These are phyloP conservation scores for Peronospora belbahrii DNA, from an alignment of 352 stramenopile species.

Conservation along the genomic window DNA sequence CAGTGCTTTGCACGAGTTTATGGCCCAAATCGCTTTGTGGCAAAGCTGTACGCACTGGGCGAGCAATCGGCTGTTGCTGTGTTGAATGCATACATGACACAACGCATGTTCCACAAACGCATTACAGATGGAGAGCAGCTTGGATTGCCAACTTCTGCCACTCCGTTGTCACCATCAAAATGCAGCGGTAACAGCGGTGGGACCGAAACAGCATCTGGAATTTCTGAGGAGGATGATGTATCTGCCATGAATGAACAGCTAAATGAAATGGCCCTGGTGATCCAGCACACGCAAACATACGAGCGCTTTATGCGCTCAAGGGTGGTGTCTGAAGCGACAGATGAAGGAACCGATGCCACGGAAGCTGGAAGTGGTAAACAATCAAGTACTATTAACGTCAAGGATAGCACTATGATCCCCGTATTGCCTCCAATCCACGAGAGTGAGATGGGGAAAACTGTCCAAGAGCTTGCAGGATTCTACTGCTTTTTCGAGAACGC, in stretches of 20 bases:
- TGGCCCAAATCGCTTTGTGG: conserved; percentile 44
- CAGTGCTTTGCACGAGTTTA: conserved; percentile 48
- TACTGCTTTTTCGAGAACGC: conserved; percentile 86
- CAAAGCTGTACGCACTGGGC: conserved; percentile 47
- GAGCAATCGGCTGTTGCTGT: conserved; percentile 52
- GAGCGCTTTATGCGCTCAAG: conserved; percentile 82
- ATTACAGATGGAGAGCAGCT: conserved; percentile 31
- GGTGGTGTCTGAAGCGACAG: conserved; percentile 17
- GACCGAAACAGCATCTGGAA: conserved; percentile 5
- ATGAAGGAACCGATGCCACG: neutral
- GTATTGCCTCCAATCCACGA: conserved; percentile 52
- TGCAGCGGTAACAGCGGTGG: conserved; percentile 11
- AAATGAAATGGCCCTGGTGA: conserved; percentile 80
- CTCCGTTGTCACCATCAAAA: conserved; percentile 15
- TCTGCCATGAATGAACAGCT: conserved; percentile 75
- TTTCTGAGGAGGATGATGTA: conserved; percentile 46
- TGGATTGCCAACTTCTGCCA: conserved; percentile 2
- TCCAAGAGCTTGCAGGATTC: conserved; percentile 78
- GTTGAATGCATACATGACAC: conserved; percentile 61
- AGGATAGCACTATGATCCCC: neutral
- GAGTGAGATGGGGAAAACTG: conserved; percentile 70
- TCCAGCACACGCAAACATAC: conserved; percentile 86
- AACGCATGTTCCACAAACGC: conserved; percentile 61
- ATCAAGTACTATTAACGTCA: neutral
- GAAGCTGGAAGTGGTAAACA: conserved; percentile 1